Evolutionary conservation across 805 yeast species (phyloP).

Genomic region (Cyberlindnera nakhonratchasimensis): DNA sequence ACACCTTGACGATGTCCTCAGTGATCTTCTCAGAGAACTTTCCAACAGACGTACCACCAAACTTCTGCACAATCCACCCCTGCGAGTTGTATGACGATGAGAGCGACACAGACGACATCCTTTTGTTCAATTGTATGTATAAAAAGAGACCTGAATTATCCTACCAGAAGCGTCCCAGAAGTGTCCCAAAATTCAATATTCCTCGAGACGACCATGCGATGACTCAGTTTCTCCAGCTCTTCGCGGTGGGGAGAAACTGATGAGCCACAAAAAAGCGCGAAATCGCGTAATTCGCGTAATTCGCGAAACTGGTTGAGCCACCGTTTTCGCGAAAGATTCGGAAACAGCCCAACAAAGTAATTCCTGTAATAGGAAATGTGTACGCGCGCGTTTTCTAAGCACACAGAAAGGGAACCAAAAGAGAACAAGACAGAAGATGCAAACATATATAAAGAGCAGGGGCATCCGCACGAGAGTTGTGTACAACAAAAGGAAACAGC

Average conservation of each 20-base stretch:
- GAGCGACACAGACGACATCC: conserved; percentile 20
- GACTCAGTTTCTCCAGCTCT: too few relatives aligned
- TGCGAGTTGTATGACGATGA: conserved; percentile 16
- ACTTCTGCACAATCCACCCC: conserved; percentile 85
- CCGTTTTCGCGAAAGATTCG: neutral
- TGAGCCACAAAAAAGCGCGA: too few relatives aligned
- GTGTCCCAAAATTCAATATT: too few relatives aligned
- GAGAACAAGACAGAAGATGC: neutral
- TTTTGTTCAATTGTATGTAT: neutral
- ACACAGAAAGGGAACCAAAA: neutral
- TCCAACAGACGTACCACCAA: conserved; percentile 97
- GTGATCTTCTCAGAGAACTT: conserved; percentile 86
- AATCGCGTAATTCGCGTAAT: neutral
- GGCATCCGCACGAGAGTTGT: too few relatives aligned
- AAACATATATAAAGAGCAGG: too few relatives aligned
- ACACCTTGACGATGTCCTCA: conserved; percentile 74
- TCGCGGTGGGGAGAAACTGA: too few relatives aligned
- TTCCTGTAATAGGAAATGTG: neutral
- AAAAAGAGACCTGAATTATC: too few relatives aligned
- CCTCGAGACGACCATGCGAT: too few relatives aligned
- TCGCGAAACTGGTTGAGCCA: too few relatives aligned
- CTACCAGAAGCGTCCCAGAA: too few relatives aligned
- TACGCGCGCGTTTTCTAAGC: too few relatives aligned
- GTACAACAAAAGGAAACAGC: neutral
- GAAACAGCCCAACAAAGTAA: neutral